Evolutionary conservation across 306 rosid species (phyloP).

Genomic region (Macrotyloma uniflorum): DNA sequence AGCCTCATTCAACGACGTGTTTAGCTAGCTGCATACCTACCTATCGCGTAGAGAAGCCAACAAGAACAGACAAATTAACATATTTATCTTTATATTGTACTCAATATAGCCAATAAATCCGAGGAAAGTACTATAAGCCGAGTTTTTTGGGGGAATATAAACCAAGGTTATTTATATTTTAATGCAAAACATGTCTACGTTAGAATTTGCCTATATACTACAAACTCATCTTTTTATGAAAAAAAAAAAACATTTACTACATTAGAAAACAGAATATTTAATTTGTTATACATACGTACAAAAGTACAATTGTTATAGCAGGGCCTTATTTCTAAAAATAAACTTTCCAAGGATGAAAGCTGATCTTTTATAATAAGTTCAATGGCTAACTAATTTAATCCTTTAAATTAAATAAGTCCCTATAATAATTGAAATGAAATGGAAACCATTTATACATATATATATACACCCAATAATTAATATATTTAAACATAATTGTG

Average conservation of each 20-base stretch:
- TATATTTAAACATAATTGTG: too few species aligned
- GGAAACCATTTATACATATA: too few species aligned
- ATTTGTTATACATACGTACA: background rate
- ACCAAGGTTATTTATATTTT: background rate
- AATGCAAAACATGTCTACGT: background rate
- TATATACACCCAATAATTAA: too few species aligned
- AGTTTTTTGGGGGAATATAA: too few species aligned
- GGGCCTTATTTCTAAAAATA: background rate
- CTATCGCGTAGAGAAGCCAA: background rate
- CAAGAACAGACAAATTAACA: slow-evolving; percentile 34
- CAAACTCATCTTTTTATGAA: background rate
- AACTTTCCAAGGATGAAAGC: background rate
- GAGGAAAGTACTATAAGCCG: slow-evolving; percentile 32
- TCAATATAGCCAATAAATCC: slow-evolving; percentile 40
- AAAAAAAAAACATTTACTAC: background rate
- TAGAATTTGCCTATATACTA: background rate
- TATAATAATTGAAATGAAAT: background rate
- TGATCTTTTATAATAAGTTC: background rate
- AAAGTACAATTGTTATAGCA: background rate
- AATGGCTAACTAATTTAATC: background rate
- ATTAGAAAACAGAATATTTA: background rate
- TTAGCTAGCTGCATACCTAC: slow-evolving; percentile 1
- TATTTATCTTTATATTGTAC: slow-evolving; percentile 28
- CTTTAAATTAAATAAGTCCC: too few species aligned
- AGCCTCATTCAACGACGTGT: slow-evolving; percentile 33